phyloP scores from a whole-genome alignment of 129 eudicot genomes.

The Sambucus nigra region DNA sequence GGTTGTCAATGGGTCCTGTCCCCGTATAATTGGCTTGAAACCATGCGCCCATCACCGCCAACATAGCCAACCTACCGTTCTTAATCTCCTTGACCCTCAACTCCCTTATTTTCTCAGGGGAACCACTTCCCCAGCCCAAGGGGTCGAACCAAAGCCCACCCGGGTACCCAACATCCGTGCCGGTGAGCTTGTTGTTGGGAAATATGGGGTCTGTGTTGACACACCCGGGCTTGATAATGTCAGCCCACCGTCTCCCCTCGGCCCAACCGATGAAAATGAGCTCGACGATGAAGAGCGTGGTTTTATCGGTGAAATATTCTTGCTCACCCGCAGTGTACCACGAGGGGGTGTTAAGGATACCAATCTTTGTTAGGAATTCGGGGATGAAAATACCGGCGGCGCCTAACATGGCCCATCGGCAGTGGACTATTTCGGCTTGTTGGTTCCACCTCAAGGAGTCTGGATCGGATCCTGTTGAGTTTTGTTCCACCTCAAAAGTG shows the following conservation, averaged over 20 bases:
- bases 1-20: conserved; percentile 95
- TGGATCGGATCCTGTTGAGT: conserved; percentile 77
- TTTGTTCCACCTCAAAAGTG: background rate
- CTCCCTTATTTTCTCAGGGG: conserved; percentile 79
- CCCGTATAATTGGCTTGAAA: conserved; percentile 94
- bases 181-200: conserved; percentile 98
- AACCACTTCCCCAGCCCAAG: conserved; percentile 79
- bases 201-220: conserved; percentile 99
- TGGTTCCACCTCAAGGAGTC: conserved; percentile 83
- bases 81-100: conserved; percentile 96
- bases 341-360: conserved; percentile 94
- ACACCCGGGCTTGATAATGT: conserved; percentile 83
- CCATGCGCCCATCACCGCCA: conserved; percentile 99
- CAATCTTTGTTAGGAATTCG: conserved; percentile 87
- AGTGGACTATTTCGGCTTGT: conserved; percentile 90
- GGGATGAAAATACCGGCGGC: conserved; percentile 99
- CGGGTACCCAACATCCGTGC: conserved; percentile 98
- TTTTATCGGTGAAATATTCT: conserved; percentile 93
- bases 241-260: conserved; percentile 99
- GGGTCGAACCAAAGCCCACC: conserved; percentile 99
- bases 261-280: conserved; percentile 95
- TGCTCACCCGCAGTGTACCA: conserved; percentile 99
- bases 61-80: conserved; percentile 96
- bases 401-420: conserved; percentile 99
- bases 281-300: conserved; percentile 80